Evolutionary conservation across 371 early-diverging fungal species (phyloP).

Genomic region (Lichtheimia hyalospora): DNA sequence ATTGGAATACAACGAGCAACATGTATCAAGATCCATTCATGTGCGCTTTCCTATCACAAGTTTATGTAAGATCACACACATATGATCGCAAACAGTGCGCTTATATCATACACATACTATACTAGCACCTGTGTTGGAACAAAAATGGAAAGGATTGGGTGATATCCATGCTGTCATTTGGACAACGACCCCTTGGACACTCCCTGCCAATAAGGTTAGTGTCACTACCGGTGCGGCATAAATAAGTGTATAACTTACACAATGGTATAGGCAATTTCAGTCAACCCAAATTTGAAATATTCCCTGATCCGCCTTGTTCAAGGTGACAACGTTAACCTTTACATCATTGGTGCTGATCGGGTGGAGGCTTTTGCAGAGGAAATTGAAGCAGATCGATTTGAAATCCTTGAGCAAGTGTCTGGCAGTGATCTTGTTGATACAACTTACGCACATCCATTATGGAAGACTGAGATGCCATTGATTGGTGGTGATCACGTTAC

Average conservation of each 20-base stretch:
- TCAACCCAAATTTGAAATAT: constrained; percentile 78
- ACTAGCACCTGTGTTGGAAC: constrained; percentile 13
- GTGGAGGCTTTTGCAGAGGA: constrained; percentile 35
- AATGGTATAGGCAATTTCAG: constrained; percentile 62
- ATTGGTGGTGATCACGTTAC: constrained; percentile 79
- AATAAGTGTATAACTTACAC: not conserved
- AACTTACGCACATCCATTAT: constrained; percentile 74
- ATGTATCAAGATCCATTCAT: constrained; percentile 76
- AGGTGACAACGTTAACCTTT: constrained; percentile 18
- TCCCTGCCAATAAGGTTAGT: constrained; percentile 79
- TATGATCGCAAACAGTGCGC: constrained; percentile 3
- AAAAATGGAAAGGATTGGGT: constrained; percentile 22
- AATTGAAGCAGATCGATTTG: constrained; percentile 4
- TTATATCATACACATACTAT: too few species aligned
- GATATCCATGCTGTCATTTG: constrained; percentile 72
- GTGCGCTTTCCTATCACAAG: constrained; percentile 58
- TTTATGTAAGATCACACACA: constrained; percentile 35
- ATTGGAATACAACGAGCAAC: constrained; percentile 86
- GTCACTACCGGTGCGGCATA: not conserved
- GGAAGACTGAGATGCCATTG: constrained; percentile 43
- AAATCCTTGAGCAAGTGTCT: constrained; percentile 25
- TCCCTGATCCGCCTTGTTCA: constrained; percentile 43
- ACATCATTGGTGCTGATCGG: constrained; percentile 54
- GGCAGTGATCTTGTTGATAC: constrained; percentile 68
- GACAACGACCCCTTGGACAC: constrained; percentile 98